Evolutionary conservation across 257 asterid genomes (phyloP), one percentile per base, ranked within the genome.

Genomic region (Plantago elongata): DNA sequence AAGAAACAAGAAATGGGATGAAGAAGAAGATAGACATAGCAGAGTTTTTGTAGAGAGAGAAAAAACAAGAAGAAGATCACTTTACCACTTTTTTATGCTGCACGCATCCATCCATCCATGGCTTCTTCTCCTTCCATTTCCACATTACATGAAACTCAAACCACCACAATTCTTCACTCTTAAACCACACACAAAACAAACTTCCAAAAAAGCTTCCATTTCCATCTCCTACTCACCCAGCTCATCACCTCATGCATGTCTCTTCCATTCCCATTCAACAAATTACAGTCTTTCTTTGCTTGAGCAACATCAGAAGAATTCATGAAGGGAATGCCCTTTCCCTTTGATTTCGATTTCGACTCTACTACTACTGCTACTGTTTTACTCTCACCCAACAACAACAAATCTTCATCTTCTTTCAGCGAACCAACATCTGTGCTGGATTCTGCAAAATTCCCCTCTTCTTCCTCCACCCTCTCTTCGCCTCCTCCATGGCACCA

Each of bases 321-420:
- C 83, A 87, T 83, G 96, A 89, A 79, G 95, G 89, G 92, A 78
- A 89, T 83, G 88, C 96, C 99, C 97, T 89, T 92, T 69, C 85
- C 96, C 96, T 85, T 80, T 78, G 88, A 83, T 68, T 83, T 82
- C 80, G 77, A 87, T 84, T n/a, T n/a, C n/a, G n/a, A n/a, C n/a
- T n/a, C n/a, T n/a, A n/a, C n/a, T n/a, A n/a, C n/a, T n/a, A n/a
- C n/a, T n/a, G 94, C 91, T 85, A 22, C 27, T 22, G 92, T 73
- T 70, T 68, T 84, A 38, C 62, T 73, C 9, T 27, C 76, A 16
- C 27, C 27, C 2, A 22, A 7, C 57, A 75, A 67, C 48, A 64
- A 11, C 34, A 69, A 37, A 18, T 54, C 34, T 16, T 75, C 71
- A 57, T 42, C 69, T 29, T 30, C 77, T 15, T 70, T 68, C 68